These are phyloP conservation scores for Nannochloropsis gaditana DNA, from an alignment of 108 stramenopile species.

Conservation along the genomic window DNA sequence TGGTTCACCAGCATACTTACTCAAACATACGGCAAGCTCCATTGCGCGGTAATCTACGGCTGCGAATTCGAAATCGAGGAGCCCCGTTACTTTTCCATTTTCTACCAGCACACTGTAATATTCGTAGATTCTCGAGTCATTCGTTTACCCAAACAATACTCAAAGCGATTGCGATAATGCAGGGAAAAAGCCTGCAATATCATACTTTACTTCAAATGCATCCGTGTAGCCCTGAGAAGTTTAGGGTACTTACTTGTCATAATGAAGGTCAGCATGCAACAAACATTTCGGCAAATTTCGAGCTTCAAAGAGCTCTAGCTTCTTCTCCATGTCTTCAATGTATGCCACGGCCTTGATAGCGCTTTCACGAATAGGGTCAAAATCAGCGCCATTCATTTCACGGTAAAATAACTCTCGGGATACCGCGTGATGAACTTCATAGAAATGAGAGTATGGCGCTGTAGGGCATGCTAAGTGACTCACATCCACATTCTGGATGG, in stretches of 20 bases:
- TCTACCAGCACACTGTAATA: slow-evolving; percentile 23
- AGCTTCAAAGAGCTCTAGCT: background rate
- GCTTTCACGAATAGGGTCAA: background rate
- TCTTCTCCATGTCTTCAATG: background rate
- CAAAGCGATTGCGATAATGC: no score
- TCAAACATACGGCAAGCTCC: slow-evolving; percentile 31
- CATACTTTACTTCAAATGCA: no score
- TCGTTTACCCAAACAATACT: no score
- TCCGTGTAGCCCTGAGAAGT: no score
- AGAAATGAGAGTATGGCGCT: slow-evolving; percentile 29
- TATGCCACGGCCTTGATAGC: background rate
- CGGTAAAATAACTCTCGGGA: slow-evolving; percentile 18
- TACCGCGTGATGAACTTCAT: slow-evolving; percentile 30
- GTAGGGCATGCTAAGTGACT: slow-evolving; percentile 23
- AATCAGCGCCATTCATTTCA: background rate
- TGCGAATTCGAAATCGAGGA: slow-evolving; percentile 38
- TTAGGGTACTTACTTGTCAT: slow-evolving; percentile 25
- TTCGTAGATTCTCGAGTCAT: no score
- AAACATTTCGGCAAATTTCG: slow-evolving; percentile 10
- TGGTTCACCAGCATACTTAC: slow-evolving; percentile 27
- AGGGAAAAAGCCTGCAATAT: no score
- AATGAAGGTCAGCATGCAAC: slow-evolving; percentile 34
- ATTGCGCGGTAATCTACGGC: slow-evolving; percentile 31
- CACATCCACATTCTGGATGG: slow-evolving; percentile 22
- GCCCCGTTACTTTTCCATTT: slow-evolving; percentile 24